Evolutionary conservation across 768 basidiomycete species (phyloP), one percentile per base, ranked within the genome.

Genomic region (Tremella fuciformis): DNA sequence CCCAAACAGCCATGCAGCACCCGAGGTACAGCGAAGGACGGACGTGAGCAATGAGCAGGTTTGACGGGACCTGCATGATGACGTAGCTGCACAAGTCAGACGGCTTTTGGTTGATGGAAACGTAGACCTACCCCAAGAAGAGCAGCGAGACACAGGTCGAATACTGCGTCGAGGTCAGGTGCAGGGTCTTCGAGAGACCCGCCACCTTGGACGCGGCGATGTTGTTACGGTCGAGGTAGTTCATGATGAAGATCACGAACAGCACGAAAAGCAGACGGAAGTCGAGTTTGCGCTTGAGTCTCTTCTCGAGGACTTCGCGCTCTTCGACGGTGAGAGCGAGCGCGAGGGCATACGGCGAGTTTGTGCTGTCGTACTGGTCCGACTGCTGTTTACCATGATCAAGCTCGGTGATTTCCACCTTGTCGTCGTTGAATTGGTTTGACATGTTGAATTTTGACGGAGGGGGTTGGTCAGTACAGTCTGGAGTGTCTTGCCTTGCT

Each of bases 1-100:
- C 71, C 71, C 71, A 73, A 22, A 70, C 47, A 8, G 68, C 53
- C 67, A 72, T 72, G 24, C 68, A 68, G 25, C 22, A 46, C 18
- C 65, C 74, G 2, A 79, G 70, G 61, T 75, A 78, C 55, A 75
- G 55, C 2, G 68, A 71, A 0, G 79, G 79, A 34, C 51, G 55
- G 60, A 73, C 68, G 55, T 73, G 72, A 24, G 64, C 55, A 11
- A 63, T 59, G 26, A 76, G 25, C 63, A 76, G 73, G 61, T 76
- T 75, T 22, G 68, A 72, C 8, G 71, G 73, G 13, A 73, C 57
- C 44, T 74, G 72, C 19, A 73, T 63, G 3, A 66, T 48, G 48
- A 73, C 65, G 54, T 77, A 77, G 13, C 59, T 44, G 54, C 69
- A 71, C 16, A 71, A 52, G 2, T 50, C 51, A 11, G 61, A 55